Evolutionary conservation across 2,329 filamentous ascomycete genomes (phyloP).

Genomic region (Phyllosticta citribraziliensis): DNA sequence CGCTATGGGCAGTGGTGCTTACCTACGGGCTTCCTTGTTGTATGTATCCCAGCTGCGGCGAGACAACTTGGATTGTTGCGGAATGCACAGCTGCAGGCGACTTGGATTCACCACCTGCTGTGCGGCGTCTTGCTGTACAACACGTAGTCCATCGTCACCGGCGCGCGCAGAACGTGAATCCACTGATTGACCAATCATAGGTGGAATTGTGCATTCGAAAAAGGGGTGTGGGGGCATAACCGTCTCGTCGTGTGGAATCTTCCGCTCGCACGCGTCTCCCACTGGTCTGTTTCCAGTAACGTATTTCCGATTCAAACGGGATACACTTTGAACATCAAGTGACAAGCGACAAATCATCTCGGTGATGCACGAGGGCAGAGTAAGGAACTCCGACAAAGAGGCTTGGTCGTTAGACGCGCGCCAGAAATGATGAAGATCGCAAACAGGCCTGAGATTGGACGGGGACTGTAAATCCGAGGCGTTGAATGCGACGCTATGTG

Average conservation of each 20-base stretch:
- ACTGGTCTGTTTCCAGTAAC: neutral
- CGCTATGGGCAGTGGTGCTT: neutral
- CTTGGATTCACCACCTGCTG: neutral
- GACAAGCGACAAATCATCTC: neutral
- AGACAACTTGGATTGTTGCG: neutral
- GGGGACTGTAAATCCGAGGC: neutral
- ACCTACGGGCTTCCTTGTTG: neutral
- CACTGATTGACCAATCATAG: neutral
- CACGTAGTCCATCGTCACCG: neutral
- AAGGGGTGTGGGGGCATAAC: neutral
- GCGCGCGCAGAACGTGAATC: neutral
- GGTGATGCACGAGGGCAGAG: neutral
- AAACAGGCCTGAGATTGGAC: neutral
- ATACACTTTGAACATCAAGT: neutral
- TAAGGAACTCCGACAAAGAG: neutral
- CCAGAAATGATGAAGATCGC: neutral
- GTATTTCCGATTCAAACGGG: neutral
- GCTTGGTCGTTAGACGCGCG: neutral
- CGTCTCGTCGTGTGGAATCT: neutral
- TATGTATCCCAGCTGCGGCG: neutral
- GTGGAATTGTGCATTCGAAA: neutral
- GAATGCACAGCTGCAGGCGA: neutral
- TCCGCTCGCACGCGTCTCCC: neutral
- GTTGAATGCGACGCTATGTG: neutral
- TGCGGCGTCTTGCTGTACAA: neutral